Evolutionary conservation across 106 monocot species (phyloP).

Genomic region (Apostasia shenzhenica): DNA sequence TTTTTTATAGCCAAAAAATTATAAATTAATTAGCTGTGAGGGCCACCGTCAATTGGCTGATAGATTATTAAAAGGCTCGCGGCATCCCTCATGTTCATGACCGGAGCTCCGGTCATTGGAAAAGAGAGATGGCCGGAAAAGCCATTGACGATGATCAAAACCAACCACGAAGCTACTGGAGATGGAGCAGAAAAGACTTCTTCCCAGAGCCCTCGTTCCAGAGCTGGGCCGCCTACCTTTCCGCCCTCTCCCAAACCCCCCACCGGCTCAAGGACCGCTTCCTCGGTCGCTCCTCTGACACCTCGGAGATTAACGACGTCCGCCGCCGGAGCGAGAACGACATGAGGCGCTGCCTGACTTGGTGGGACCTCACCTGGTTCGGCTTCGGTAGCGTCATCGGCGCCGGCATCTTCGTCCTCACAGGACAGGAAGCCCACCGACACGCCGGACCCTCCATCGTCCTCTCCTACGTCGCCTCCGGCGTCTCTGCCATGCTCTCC

Average conservation of each 20-base stretch:
- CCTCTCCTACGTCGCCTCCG: constrained; percentile 58
- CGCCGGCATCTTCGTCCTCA: constrained; percentile 77
- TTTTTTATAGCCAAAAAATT: too few relatives aligned
- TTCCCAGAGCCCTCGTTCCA: constrained; percentile 38
- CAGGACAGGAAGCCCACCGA: constrained; percentile 53
- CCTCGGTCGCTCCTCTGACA: constrained; percentile 27
- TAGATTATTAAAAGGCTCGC: too few relatives aligned
- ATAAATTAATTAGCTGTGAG: too few relatives aligned
- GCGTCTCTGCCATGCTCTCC: constrained; percentile 70
- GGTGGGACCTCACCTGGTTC: constrained; percentile 78
- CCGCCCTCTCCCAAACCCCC: constrained; percentile 21
- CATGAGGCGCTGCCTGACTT: constrained; percentile 52
- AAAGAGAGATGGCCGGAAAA: not conserved
- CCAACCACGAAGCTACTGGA: constrained; percentile 24
- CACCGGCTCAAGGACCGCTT: constrained; percentile 20
- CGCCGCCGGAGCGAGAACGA: constrained; percentile 27
- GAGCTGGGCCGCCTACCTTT: constrained; percentile 20
- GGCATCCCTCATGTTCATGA: too few relatives aligned
- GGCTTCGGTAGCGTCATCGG: constrained; percentile 74
- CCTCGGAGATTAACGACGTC: constrained; percentile 29
- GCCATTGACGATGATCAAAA: not conserved
- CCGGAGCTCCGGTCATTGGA: too few relatives aligned
- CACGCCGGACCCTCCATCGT: constrained; percentile 67
- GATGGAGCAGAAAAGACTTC: constrained; percentile 18
- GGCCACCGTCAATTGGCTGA: too few relatives aligned